Evolutionary conservation across 305 asterid genomes (phyloP).

Genomic region (Lippia alba): DNA sequence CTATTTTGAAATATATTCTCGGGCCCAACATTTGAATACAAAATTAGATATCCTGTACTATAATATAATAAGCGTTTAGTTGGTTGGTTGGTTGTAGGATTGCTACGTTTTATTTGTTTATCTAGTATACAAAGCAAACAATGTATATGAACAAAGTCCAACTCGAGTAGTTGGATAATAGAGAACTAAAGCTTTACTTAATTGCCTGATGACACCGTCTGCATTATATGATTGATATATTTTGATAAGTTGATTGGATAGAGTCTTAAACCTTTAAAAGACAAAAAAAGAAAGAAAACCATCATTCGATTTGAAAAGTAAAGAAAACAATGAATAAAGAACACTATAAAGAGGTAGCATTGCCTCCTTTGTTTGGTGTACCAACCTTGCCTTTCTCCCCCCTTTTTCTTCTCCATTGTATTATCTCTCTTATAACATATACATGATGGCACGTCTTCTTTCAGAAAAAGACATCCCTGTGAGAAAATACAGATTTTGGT

Average conservation of each 20-base stretch:
- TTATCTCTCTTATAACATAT: background rate
- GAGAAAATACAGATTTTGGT: background rate
- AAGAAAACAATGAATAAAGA: too few species aligned
- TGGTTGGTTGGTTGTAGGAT: background rate
- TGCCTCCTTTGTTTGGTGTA: too few species aligned
- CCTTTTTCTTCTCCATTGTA: too few species aligned
- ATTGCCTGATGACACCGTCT: too few species aligned
- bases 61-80: background rate
- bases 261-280: too few species aligned
- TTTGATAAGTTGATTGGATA: too few species aligned
- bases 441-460: slow-evolving; percentile 33
- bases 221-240: too few species aligned
- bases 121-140: background rate
- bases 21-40: slow-evolving; percentile 9
- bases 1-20: background rate
- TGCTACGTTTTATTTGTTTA: background rate
- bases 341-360: too few species aligned
- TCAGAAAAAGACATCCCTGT: slow-evolving; percentile 13
- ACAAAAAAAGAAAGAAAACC: too few species aligned
- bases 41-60: background rate
- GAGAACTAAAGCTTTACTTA: background rate
- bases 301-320: too few species aligned
- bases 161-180: background rate
- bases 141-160: background rate
- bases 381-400: too few species aligned